Conservation (phyloP, 106 monocot genomes). For the Allium sativum region DNA sequence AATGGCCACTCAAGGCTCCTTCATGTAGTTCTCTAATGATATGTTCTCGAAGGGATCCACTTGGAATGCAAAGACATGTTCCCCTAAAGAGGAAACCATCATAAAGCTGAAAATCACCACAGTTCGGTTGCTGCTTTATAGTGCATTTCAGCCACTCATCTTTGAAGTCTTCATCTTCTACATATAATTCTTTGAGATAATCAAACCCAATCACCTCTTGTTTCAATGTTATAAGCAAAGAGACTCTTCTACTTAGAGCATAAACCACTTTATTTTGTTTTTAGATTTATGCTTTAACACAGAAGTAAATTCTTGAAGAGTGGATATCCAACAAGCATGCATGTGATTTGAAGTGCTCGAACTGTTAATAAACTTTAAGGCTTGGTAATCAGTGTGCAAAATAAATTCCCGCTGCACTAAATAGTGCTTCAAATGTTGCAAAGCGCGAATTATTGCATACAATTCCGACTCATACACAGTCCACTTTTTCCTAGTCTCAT, state of each 20-base stretch:
- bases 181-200: not conserved
- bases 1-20: not conserved
- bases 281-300: not conserved
- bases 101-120: not conserved
- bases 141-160: not conserved
- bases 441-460: not conserved
- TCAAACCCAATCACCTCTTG: not conserved
- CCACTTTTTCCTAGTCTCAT: not conserved
- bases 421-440: not conserved
- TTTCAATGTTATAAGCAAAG: not conserved
- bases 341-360: not conserved
- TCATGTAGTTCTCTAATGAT: conserved; percentile 1
- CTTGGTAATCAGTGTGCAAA: not conserved
- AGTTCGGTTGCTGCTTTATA: not conserved
- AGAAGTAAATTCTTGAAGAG: no score
- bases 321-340: not conserved
- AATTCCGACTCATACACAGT: not conserved
- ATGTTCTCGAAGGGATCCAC: not conserved
- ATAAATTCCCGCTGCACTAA: not conserved
- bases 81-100: not conserved
- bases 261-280: not conserved
- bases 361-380: not conserved
- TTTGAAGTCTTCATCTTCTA: conserved; percentile 1
- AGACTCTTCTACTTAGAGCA: not conserved
- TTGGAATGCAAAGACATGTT: not conserved